Percentiles rank a stretch among this genome's conserved stretches.
Conservation (phyloP, 148 eudicot genomes). For the Cornus florida region DNA sequence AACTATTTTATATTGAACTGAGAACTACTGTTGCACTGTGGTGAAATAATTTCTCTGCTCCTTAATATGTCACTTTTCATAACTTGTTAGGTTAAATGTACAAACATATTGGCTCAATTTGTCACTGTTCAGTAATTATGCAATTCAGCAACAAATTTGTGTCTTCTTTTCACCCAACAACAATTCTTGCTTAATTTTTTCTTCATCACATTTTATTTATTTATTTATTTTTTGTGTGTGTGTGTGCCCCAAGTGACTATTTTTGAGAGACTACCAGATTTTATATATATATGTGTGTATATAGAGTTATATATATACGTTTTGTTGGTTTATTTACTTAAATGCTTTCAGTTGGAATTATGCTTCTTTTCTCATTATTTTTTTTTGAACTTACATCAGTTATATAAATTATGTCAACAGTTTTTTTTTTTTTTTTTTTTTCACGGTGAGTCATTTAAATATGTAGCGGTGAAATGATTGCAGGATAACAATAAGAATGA, state of each 20-base stretch:
- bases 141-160: neutral
- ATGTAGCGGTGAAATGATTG: neutral
- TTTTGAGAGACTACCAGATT: neutral
- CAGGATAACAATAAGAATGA: slow-evolving; percentile 1
- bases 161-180: neutral
- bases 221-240: neutral
- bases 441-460: neutral
- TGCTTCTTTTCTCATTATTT: neutral
- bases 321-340: neutral
- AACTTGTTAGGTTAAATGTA: neutral
- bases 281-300: too few relatives aligned
- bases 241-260: neutral
- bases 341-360: neutral
- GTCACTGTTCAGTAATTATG: neutral
- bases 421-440: too few relatives aligned
- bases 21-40: too few relatives aligned
- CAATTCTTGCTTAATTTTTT: neutral
- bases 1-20: too few relatives aligned
- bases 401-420: neutral
- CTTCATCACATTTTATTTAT: too few relatives aligned
- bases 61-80: neutral
- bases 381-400: neutral
- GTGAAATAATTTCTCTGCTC: neutral
- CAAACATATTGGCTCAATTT: neutral
- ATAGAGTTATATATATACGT: too few relatives aligned